Conservation (phyloP, 2,329 filamentous ascomycete species). For the Alternaria longipes region DNA sequence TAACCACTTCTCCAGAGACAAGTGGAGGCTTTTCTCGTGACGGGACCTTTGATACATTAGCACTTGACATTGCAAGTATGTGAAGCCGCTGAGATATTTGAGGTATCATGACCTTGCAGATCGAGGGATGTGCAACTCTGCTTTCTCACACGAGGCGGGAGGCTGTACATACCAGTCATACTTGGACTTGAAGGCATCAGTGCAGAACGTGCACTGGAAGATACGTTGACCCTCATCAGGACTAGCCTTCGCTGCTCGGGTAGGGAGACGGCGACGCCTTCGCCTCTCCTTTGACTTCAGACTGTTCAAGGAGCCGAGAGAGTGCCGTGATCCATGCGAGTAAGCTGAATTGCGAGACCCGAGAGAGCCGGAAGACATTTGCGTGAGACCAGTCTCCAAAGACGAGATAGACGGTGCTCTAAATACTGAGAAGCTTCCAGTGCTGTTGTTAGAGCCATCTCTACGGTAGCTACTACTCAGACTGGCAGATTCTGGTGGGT, state of each 20-base stretch:
- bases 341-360: conserved; percentile 65
- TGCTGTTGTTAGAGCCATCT: conserved; percentile 59
- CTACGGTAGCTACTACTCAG: conserved; percentile 56
- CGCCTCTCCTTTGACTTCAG: conserved; percentile 65
- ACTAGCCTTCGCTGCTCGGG: conserved; percentile 45
- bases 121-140: too few species aligned
- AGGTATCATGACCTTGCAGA: too few species aligned
- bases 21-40: conserved; percentile 52
- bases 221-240: conserved; percentile 32
- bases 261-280: conserved; percentile 61
- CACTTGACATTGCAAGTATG: too few species aligned
- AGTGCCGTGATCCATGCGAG: conserved; percentile 65
- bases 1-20: conserved; percentile 56
- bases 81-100: neutral
- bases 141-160: too few species aligned
- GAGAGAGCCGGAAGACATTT: conserved; percentile 63
- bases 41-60: conserved; percentile 47
- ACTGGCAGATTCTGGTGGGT: conserved; percentile 42
- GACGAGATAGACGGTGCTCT: conserved; percentile 64
- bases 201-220: conserved; percentile 54
- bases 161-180: conserved; percentile 48
- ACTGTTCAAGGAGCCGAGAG: conserved; percentile 65
- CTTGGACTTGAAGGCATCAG: conserved; percentile 52
- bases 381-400: conserved; percentile 60
- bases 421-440: conserved; percentile 60